Percentiles rank a stretch among this genome's conserved stretches.
phyloP scores from a whole-genome alignment of 345 rosid genomes.

The Abelmoschus esculentus region DNA sequence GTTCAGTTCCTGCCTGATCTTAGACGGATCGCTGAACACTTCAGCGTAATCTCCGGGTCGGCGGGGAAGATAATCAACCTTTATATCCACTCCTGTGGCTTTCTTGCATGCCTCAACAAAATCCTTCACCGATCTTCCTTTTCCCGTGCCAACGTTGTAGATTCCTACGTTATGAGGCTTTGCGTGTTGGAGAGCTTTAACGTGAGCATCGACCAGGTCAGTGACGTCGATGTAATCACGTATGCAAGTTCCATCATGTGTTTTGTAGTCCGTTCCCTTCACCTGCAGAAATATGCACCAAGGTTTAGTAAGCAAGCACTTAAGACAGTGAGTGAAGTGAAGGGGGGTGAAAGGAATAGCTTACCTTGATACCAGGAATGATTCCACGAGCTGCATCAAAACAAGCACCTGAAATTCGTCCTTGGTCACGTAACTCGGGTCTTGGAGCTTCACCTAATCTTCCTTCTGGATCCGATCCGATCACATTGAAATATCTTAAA shows the following conservation, averaged over 20 bases:
- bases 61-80: constrained; percentile 73
- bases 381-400: constrained; percentile 98
- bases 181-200: constrained; percentile 84
- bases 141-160: constrained; percentile 94
- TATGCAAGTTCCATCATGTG: constrained; percentile 86
- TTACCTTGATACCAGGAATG: constrained; percentile 55
- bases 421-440: constrained; percentile 96
- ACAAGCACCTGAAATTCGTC: constrained; percentile 95
- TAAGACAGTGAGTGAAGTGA: too few species aligned
- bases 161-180: constrained; percentile 67
- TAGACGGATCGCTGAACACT: constrained; percentile 82
- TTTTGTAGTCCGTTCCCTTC: constrained; percentile 89
- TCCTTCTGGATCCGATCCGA: constrained; percentile 95
- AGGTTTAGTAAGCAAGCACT: too few species aligned
- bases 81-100: constrained; percentile 69
- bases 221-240: constrained; percentile 97
- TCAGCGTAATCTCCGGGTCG: constrained; percentile 95
- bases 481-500: constrained; percentile 89
- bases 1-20: constrained; percentile 60
- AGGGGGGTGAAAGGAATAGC: background rate
- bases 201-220: constrained; percentile 97
- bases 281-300: constrained; percentile 22
- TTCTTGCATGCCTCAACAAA: constrained; percentile 97
- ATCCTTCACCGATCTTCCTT: constrained; percentile 92
- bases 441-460: constrained; percentile 95